Conservation (phyloP, 306 rosid species). For the Prunus dulcis region DNA sequence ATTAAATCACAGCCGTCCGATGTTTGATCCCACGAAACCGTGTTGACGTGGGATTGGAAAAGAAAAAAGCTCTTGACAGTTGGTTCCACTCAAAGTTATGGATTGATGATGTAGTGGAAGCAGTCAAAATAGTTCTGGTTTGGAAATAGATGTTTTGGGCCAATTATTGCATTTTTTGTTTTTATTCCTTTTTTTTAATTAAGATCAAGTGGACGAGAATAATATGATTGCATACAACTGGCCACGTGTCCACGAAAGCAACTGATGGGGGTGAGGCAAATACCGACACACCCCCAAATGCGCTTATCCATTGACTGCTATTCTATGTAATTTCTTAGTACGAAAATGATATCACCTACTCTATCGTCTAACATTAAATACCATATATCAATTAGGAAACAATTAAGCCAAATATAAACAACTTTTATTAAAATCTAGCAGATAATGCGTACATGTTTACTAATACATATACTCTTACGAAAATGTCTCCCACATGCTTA, state of each 20-base stretch:
- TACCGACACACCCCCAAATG: slow-evolving; percentile 24
- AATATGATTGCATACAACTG: slow-evolving; percentile 35
- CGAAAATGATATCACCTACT: slow-evolving; percentile 16
- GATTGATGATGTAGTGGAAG: slow-evolving; percentile 2
- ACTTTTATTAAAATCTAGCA: too few relatives aligned
- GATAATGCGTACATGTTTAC: too few relatives aligned
- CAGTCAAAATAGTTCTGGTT: slow-evolving; percentile 8
- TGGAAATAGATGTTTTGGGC: background rate
- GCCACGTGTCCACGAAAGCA: slow-evolving; percentile 38
- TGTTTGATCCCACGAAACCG: background rate
- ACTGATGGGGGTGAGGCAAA: slow-evolving; percentile 20
- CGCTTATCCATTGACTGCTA: slow-evolving; percentile 19
- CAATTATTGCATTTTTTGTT: slow-evolving; percentile 15
- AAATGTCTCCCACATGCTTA: fast-evolving
- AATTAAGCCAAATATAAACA: background rate
- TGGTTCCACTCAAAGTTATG: background rate
- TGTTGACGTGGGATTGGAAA: slow-evolving; percentile 6
- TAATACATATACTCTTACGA: too few relatives aligned
- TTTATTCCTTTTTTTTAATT: background rate
- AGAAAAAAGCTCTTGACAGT: background rate
- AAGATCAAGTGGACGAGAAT: slow-evolving; percentile 32
- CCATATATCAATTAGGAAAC: background rate
- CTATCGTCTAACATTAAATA: background rate
- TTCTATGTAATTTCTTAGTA: background rate
- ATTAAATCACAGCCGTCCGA: background rate